phyloP scores from a whole-genome alignment of 1,284 basidiomycete genomes.

The Taiwanofungus camphoratus region DNA sequence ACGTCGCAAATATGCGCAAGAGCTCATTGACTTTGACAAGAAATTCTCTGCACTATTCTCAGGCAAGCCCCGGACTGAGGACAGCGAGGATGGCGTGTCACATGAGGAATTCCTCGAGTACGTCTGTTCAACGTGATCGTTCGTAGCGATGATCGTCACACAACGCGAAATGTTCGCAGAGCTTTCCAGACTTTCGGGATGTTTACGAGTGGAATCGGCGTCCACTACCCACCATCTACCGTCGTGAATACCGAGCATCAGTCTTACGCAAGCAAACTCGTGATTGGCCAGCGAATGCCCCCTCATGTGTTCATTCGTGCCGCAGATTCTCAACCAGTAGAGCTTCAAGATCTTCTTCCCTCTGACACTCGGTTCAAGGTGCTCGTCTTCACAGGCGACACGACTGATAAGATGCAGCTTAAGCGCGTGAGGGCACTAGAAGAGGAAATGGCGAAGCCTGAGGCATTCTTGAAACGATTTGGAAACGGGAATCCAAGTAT shows the following conservation, averaged over 20 bases:
- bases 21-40: slow-evolving; percentile 79
- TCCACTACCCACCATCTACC: slow-evolving; percentile 52
- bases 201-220: slow-evolving; percentile 60
- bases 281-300: slow-evolving; percentile 53
- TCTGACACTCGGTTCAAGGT: slow-evolving; percentile 70
- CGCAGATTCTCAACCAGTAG: slow-evolving; percentile 54
- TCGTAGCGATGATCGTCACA: neutral
- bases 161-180: slow-evolving; percentile 25
- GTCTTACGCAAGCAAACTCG: slow-evolving; percentile 38
- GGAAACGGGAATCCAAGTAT: slow-evolving; percentile 4
- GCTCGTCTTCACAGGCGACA: slow-evolving; percentile 56
- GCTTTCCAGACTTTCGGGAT: slow-evolving; percentile 54
- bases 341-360: slow-evolving; percentile 66
- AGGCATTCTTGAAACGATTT: slow-evolving; percentile 6
- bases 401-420: slow-evolving; percentile 34
- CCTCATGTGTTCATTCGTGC: slow-evolving; percentile 58
- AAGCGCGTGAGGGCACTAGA: slow-evolving; percentile 39
- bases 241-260: slow-evolving; percentile 46
- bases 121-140: slow-evolving; percentile 12
- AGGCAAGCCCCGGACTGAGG: slow-evolving; percentile 59
- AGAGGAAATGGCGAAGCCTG: slow-evolving; percentile 29
- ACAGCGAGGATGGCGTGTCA: slow-evolving; percentile 55
- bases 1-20: slow-evolving; percentile 68
- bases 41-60: slow-evolving; percentile 72
- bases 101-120: slow-evolving; percentile 62